A percentile compares a stretch with the other conserved stretches of the same genome.
Conservation (phyloP, 805 yeast genomes). For the Millerozyma miso region DNA sequence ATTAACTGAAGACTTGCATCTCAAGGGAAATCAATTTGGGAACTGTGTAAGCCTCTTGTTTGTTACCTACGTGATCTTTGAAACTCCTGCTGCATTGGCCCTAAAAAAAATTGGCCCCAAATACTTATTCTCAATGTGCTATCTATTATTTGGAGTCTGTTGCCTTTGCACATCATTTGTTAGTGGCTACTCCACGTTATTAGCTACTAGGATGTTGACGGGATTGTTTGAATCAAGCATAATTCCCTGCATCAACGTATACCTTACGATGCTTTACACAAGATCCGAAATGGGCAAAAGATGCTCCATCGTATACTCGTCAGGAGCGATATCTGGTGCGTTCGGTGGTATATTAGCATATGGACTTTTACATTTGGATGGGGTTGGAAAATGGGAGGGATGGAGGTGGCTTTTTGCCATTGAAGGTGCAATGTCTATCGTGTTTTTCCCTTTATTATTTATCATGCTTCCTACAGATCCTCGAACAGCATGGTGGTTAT, state of each 20-base stretch:
- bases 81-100: conserved; percentile 6
- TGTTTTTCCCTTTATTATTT: no score
- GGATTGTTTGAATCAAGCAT: conserved; percentile 45
- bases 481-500: no score
- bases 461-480: no score
- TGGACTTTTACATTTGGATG: conserved; percentile 4
- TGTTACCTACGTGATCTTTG: conserved; percentile 5
- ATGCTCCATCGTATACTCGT: conserved; percentile 2
- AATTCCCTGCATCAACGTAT: conserved; percentile 37
- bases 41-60: conserved; percentile 4
- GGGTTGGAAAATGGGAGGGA: conserved; percentile 3
- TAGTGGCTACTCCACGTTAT: conserved; percentile 1
- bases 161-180: conserved; percentile 5
- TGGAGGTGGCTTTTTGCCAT: conserved; percentile 8
- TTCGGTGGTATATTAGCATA: conserved; percentile 5
- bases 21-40: conserved; percentile 4
- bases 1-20: conserved; percentile 3
- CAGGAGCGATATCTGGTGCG: conserved; percentile 1
- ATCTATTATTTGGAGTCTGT: conserved; percentile 2
- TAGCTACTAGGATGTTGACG: conserved; percentile 30
- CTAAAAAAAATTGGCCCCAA: conserved; percentile 5
- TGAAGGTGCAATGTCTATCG: conserved; percentile 4
- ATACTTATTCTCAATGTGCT: conserved; percentile 4
- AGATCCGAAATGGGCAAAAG: conserved; percentile 7
- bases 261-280: conserved; percentile 40